phyloP scores from a whole-genome alignment of 495 filamentous ascomycete species.

The Penicillium arizonense region DNA sequence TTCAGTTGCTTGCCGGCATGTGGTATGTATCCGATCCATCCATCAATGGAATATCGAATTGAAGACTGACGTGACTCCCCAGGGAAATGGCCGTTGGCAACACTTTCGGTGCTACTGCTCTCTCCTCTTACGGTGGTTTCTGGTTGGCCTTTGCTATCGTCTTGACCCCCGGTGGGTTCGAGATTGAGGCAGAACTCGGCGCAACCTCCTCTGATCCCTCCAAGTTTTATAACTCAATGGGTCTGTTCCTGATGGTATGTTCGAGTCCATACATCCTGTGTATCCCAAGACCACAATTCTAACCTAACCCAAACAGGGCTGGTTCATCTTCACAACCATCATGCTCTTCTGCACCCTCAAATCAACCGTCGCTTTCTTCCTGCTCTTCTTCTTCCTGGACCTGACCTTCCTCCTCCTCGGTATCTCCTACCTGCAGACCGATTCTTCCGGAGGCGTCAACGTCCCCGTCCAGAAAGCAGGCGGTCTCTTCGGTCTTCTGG shows the following conservation, averaged over 20 bases:
- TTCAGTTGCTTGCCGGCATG: conserved; percentile 95
- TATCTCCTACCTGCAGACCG: conserved; percentile 63
- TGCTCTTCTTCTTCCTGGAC: conserved; percentile 91
- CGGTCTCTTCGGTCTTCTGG: conserved; percentile 82
- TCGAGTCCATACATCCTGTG: neutral
- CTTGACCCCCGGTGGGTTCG: conserved; percentile 75
- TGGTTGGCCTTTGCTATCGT: conserved; percentile 92
- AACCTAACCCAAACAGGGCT: conserved; percentile 49
- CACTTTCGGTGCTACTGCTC: conserved; percentile 95
- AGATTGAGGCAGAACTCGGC: conserved; percentile 42
- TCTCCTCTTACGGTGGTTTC: conserved; percentile 97
- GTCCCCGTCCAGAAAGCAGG: conserved; percentile 67
- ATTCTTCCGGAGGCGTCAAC: conserved; percentile 41
- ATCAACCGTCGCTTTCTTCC: conserved; percentile 95
- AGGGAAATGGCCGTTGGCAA: conserved; percentile 99
- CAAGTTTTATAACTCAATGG: conserved; percentile 66
- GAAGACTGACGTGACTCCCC: neutral
- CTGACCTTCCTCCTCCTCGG: conserved; percentile 87
- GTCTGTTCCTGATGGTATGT: conserved; percentile 78
- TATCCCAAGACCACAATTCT: neutral
- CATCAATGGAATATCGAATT: too few relatives aligned
- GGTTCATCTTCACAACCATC: conserved; percentile 98
- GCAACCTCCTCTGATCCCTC: conserved; percentile 11
- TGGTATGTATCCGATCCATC: conserved; percentile 63
- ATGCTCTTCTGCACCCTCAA: conserved; percentile 85